Evolutionary conservation across 305 asterid species (phyloP).

Genomic region (Fraxinus dipetala): DNA sequence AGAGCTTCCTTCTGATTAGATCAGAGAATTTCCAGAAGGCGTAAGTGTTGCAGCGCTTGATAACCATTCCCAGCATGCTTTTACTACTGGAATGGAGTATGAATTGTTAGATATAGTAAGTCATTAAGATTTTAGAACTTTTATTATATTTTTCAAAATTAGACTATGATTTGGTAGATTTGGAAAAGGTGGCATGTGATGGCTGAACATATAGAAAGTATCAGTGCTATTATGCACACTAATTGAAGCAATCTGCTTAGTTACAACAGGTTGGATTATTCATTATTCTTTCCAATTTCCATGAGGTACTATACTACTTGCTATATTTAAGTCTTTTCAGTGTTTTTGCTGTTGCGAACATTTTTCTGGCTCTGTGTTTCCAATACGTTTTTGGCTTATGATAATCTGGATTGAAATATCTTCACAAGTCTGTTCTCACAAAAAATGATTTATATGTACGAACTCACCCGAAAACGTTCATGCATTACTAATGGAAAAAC

Average conservation of each 20-base stretch:
- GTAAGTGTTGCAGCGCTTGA: not conserved
- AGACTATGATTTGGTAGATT: not conserved
- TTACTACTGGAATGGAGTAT: not conserved
- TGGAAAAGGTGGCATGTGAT: not conserved
- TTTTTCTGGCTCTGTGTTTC: not conserved
- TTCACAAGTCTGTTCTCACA: not conserved
- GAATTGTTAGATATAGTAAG: not conserved
- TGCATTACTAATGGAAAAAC: too few relatives aligned
- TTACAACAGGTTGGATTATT: not conserved
- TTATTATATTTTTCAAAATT: not conserved
- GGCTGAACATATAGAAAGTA: not conserved
- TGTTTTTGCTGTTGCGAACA: not conserved
- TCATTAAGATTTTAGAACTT: not conserved
- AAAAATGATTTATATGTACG: not conserved
- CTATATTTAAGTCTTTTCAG: not conserved
- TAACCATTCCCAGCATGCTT: not conserved
- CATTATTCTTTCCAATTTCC: not conserved
- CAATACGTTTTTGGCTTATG: not conserved
- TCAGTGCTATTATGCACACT: not conserved
- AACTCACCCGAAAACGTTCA: not conserved
- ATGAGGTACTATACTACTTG: not conserved
- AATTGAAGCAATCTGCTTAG: not conserved
- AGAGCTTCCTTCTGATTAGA: constrained; percentile 9
- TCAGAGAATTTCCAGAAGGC: not conserved
- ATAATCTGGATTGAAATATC: not conserved